Evolutionary conservation across 2,329 filamentous ascomycete genomes (phyloP).

Genomic region (Nannizziopsis arthrosporioides): DNA sequence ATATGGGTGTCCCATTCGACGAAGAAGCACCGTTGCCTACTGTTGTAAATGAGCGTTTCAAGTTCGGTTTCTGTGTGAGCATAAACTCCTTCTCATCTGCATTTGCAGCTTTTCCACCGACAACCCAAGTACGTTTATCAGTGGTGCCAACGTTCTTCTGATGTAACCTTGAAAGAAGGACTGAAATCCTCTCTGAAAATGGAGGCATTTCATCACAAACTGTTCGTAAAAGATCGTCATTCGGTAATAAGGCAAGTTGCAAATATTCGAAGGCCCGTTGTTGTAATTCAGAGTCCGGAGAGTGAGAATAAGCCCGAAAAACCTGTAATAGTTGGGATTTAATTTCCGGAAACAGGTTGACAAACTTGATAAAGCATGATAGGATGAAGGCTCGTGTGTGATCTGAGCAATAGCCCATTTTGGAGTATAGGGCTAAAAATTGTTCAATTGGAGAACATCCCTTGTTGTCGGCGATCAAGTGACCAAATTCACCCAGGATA

Average conservation of each 20-base stretch:
- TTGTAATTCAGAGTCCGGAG: slow-evolving; percentile 86
- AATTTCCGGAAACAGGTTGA: slow-evolving; percentile 97
- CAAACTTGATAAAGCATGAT: slow-evolving; percentile 92
- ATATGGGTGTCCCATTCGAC: slow-evolving; percentile 26
- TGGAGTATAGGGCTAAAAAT: slow-evolving; percentile 80
- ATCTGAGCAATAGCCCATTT: slow-evolving; percentile 78
- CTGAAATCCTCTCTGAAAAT: slow-evolving; percentile 88
- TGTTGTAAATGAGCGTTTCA: slow-evolving; percentile 72
- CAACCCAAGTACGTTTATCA: slow-evolving; percentile 93
- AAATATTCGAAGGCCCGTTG: slow-evolving; percentile 95
- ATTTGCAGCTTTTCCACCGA: slow-evolving; percentile 94
- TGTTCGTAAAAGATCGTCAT: slow-evolving; percentile 82
- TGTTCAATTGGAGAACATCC: slow-evolving; percentile 96
- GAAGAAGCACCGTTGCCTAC: slow-evolving; percentile 35
- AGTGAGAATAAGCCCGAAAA: slow-evolving; percentile 87
- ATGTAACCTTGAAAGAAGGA: slow-evolving; percentile 79
- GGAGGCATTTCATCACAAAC: slow-evolving; percentile 98
- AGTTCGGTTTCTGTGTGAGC: slow-evolving; percentile 65
- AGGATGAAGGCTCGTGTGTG: slow-evolving; percentile 86
- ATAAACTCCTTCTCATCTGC: slow-evolving; percentile 65
- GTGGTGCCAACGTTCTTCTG: slow-evolving; percentile 88
- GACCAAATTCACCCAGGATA: slow-evolving; percentile 90
- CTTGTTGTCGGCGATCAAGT: slow-evolving; percentile 82
- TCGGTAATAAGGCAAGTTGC: slow-evolving; percentile 68
- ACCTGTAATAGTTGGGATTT: slow-evolving; percentile 86